These are phyloP conservation scores for Myriosclerotinia scirpicola DNA, from an alignment of 2,329 filamentous ascomycete genomes.

Conservation along the genomic window DNA sequence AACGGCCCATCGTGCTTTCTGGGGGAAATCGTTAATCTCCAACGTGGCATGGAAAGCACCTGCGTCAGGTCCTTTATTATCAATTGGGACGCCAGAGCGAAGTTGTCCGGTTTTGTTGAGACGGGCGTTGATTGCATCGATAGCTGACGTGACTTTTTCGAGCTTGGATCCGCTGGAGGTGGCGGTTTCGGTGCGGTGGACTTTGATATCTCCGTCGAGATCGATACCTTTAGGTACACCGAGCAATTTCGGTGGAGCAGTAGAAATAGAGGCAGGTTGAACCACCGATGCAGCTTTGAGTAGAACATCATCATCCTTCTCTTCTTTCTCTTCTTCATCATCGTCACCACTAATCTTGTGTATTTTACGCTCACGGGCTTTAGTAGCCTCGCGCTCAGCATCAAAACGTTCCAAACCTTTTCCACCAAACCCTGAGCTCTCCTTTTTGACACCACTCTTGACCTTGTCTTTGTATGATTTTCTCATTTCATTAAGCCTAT, in stretches of 20 bases:
- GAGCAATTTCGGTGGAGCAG: constrained; percentile 40
- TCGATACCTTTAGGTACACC: constrained; percentile 57
- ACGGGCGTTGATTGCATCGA: constrained; percentile 86
- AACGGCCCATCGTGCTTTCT: constrained; percentile 97
- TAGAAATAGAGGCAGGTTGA: constrained; percentile 54
- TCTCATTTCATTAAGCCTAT: constrained; percentile 63
- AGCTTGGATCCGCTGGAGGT: constrained; percentile 52
- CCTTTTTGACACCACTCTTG: constrained; percentile 87
- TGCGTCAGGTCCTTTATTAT: constrained; percentile 97
- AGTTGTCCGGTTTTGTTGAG: constrained; percentile 87
- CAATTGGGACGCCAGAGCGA: constrained; percentile 88
- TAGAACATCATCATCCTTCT: constrained; percentile 67
- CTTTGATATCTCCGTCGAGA: constrained; percentile 68
- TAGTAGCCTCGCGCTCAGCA: constrained; percentile 83
- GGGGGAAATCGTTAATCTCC: constrained; percentile 99
- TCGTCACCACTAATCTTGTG: constrained; percentile 85
- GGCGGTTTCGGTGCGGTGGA: constrained; percentile 65
- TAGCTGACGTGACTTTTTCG: constrained; percentile 86
- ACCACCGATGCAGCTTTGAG: constrained; percentile 67
- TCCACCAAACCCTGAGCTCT: constrained; percentile 86
- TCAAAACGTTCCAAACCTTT: constrained; percentile 92
- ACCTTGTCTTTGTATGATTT: constrained; percentile 84
- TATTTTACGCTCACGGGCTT: constrained; percentile 81
- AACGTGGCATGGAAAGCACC: constrained; percentile 95
- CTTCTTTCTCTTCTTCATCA: constrained; percentile 75